Evolutionary conservation across 805 yeast species (phyloP), one percentile per base, ranked within the genome.

Genomic region (Yarrowia sp.): DNA sequence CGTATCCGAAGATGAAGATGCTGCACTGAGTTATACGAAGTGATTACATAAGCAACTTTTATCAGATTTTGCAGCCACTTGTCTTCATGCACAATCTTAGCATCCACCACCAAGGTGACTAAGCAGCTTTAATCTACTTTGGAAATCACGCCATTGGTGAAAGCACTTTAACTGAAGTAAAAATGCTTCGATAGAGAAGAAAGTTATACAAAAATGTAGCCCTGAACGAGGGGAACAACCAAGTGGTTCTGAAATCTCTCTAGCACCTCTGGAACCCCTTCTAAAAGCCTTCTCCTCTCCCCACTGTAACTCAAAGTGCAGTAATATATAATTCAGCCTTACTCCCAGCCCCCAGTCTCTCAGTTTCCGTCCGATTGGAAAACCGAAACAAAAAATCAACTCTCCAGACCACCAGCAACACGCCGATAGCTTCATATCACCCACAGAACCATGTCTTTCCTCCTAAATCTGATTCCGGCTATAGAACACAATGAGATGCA

Each of bases 81-180:
- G 6, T 24, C 3, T 24, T 24, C 30, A 24, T 24, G 30, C 30
- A 24, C 30, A 24, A 24, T 24, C 30, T 24, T 24, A 5, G 30
- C 30, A 24, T 24, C n/a, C 47, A 49, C 55, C 55, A 49, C 55
- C 55, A 49, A 49, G 55, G 55, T 49, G 55, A 49, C 55, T 47
- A 47, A 47, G 52, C 52, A 13, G 30, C 19, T 40, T 10, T 20
- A 43, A 43, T 43, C 46, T 43, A 19, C 47, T 19, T 12, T 13
- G 14, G 20, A 44, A 46, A 49, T 49, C 55, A 49, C 55, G 55
- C 55, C 55, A 49, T 49, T 39, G 30, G 30, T 4, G 30, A 24
- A 2, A 7, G 30, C 30, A 24, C 30, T 3, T 3, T 24, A 24
- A 24, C 30, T 24, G 3, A 5, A 24, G 5, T 5, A 24, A 5